These are phyloP conservation scores for Coniophora puteana DNA, from an alignment of 1,284 basidiomycete species.

Conservation along the genomic window DNA sequence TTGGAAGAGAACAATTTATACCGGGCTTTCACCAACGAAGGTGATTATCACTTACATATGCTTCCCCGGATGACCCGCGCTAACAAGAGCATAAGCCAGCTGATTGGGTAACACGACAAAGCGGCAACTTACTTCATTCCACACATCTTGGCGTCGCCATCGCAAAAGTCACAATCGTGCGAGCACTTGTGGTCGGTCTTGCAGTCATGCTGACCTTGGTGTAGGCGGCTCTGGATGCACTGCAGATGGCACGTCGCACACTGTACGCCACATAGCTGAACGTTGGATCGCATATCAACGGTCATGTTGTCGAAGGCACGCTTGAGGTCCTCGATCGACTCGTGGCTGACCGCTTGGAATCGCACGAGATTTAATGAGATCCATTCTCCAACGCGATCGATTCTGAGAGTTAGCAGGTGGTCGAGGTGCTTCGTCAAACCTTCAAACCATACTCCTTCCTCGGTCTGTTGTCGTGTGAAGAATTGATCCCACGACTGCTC, in stretches of 20 bases:
- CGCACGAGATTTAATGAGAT: conserved; percentile 36
- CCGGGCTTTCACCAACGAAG: background rate
- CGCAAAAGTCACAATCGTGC: conserved; percentile 40
- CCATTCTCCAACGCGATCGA: conserved; percentile 42
- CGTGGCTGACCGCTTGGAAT: no score
- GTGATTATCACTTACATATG: conserved; percentile 39
- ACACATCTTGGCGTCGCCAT: conserved; percentile 31
- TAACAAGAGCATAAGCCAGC: conserved; percentile 16
- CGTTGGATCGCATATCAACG: conserved; percentile 40
- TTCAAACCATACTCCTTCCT: conserved; percentile 34
- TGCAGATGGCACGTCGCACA: conserved; percentile 45
- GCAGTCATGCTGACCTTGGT: conserved; percentile 47
- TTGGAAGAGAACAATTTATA: background rate
- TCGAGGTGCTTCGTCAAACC: conserved; percentile 30
- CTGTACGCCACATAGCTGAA: conserved; percentile 45
- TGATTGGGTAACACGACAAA: background rate
- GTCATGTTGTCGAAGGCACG: conserved; percentile 37
- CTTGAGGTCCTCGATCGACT: conserved; percentile 44
- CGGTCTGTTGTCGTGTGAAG: conserved; percentile 18
- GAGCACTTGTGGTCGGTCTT: conserved; percentile 43
- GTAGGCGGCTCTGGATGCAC: conserved; percentile 42
- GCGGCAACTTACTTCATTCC: conserved; percentile 38
- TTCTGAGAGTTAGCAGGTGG: conserved; percentile 29
- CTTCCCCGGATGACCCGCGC: conserved; percentile 52
- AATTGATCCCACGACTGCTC: conserved; percentile 25